Evolutionary conservation across 2,329 filamentous ascomycete genomes (phyloP), one percentile per base, ranked within the genome.

Genomic region (Didymella lethalis): DNA sequence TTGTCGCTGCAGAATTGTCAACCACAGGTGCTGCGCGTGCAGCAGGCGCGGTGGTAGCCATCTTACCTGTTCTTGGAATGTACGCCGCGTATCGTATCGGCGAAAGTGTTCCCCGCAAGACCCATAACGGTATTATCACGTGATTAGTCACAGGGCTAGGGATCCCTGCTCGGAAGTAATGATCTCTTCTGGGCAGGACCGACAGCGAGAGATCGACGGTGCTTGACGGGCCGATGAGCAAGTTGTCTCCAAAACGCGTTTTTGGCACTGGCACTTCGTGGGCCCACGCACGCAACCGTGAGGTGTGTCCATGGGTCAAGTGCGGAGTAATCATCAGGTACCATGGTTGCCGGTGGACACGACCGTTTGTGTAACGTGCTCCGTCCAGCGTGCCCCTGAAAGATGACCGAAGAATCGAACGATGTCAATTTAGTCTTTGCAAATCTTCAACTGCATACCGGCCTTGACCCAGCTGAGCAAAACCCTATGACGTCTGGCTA

Each of bases 181-280:
- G 31, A 36, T 47, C 59, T 54, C 43, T 38, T 61, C 57, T 49
- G 51, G 64, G 57, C 48, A 63, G 57, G 63, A 59, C 53, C 61
- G 41, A 58, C 43, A 54, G 56, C 32, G 38, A 58, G 46, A 54
- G 56, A 61, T 54, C 41, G 49, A 59, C 52, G 54, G 58, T 61
- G 55, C 49, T 56, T 32, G 18, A 59, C 64, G 63, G 64, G 63
- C 64, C 64, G 61, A 60, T 52, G 57, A 44, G 63, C 55, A 62
- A 48, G 34, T 53, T 45, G 52, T 46, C 46, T 34, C 11, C 18
- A 40, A 32, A 59, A 59, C 56, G 47, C 54, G 56, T 54, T 43
- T 43, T 25, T 54, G 31, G 55, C 49, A 49, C 34, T 54, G 46
- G 45, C 49, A 53, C 49, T 53, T 46, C 46, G 40, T 59, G 49